These are phyloP conservation scores for Hypomyces rosellus DNA, from an alignment of 2,329 filamentous ascomycete species.

Conservation along the genomic window DNA sequence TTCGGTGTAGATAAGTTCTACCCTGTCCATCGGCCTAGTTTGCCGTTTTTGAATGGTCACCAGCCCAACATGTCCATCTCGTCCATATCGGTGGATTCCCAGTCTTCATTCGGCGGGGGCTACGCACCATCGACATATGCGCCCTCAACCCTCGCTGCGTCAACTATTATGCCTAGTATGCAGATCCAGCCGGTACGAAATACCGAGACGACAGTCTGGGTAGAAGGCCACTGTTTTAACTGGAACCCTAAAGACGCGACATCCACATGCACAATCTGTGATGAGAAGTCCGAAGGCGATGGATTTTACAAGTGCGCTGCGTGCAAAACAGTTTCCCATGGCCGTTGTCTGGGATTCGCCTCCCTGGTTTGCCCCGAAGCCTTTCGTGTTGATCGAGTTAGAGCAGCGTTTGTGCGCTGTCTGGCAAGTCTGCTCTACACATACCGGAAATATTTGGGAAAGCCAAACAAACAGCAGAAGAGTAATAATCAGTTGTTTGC, in stretches of 20 bases:
- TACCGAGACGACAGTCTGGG: conserved; percentile 74
- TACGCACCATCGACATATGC: conserved; percentile 82
- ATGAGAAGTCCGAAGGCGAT: conserved; percentile 65
- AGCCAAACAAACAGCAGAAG: conserved; percentile 55
- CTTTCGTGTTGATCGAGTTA: conserved; percentile 55
- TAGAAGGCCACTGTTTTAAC: conserved; percentile 76
- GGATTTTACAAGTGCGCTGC: conserved; percentile 69
- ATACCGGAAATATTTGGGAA: conserved; percentile 57
- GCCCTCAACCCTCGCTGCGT: conserved; percentile 77
- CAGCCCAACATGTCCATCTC: conserved; percentile 54
- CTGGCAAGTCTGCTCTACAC: conserved; percentile 61
- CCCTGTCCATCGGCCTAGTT: conserved; percentile 61
- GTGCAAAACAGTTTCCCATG: conserved; percentile 53
- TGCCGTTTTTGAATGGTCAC: conserved; percentile 66
- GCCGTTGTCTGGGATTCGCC: conserved; percentile 55
- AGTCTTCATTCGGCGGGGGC: conserved; percentile 62
- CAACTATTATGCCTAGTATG: conserved; percentile 81
- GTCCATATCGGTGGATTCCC: conserved; percentile 54
- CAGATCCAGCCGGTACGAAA: conserved; percentile 72
- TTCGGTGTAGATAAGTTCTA: conserved; percentile 72
- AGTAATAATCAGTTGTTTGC: conserved; percentile 53
- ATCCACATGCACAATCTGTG: conserved; percentile 65
- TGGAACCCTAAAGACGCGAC: conserved; percentile 54
- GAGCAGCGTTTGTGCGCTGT: conserved; percentile 59
- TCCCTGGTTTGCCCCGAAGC: conserved; percentile 58